These are phyloP conservation scores for Plasmodium vivax DNA, from an alignment of 169 alveolate genomes.

Conservation along the genomic window DNA sequence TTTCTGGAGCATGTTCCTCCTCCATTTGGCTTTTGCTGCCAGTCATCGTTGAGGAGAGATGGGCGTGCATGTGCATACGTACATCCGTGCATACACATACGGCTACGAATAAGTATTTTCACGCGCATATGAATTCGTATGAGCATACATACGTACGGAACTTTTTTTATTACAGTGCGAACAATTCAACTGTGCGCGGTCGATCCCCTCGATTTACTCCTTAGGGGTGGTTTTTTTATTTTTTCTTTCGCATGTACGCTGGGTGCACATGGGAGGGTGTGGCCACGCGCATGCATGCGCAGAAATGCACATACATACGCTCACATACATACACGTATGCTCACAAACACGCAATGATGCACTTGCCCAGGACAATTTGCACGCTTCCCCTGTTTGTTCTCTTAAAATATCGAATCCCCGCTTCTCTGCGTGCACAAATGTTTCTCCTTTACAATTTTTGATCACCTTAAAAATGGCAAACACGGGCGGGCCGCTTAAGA, in stretches of 20 bases:
- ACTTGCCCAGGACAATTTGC: background rate
- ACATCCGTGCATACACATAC: background rate
- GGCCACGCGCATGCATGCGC: background rate
- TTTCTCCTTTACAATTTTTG: background rate
- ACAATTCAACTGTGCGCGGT: constrained; percentile 1
- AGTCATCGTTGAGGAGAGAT: background rate
- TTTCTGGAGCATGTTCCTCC: background rate
- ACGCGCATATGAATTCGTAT: background rate
- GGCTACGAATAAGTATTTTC: background rate
- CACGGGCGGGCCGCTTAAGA: background rate
- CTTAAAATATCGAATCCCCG: background rate
- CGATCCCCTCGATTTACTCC: background rate
- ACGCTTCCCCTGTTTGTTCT: background rate
- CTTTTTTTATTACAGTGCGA: background rate
- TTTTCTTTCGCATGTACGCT: background rate
- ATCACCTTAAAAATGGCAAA: background rate
- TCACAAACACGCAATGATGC: background rate
- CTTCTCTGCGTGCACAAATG: background rate
- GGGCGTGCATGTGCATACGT: background rate
- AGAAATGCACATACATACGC: background rate
- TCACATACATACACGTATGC: background rate
- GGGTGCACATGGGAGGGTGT: background rate
- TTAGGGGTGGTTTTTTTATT: background rate
- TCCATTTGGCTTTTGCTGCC: constrained; percentile 2
- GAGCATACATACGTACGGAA: background rate